A percentile compares a stretch with the other conserved stretches of the same genome.
Evolutionary conservation across 2,329 filamentous ascomycete genomes (phyloP).

Genomic region (Atkinsonella texensis): DNA sequence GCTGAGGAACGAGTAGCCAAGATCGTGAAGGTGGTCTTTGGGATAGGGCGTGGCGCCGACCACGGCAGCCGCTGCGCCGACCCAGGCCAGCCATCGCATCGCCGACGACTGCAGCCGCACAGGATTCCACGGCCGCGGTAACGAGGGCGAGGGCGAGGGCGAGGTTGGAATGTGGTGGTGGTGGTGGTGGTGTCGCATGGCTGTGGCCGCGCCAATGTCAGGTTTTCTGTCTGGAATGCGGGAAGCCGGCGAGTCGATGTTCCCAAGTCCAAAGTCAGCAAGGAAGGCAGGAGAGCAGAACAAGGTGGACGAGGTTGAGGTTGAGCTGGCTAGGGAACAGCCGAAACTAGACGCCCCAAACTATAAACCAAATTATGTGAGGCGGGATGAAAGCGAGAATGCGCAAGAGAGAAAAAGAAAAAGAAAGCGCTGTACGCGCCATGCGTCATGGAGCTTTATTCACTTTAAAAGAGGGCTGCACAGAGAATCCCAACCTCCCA

Average conservation of each 20-base stretch:
- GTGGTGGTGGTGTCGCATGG: not conserved
- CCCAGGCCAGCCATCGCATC: slow-evolving; percentile 20
- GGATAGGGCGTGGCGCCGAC: slow-evolving; percentile 35
- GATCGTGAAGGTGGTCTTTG: slow-evolving; percentile 34
- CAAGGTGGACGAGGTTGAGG: not conserved
- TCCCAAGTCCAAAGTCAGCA: no score
- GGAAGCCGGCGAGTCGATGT: not conserved
- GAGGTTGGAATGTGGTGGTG: not conserved
- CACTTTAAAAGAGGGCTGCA: slow-evolving; percentile 5
- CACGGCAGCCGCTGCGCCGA: slow-evolving; percentile 19
- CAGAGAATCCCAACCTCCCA: slow-evolving; percentile 21
- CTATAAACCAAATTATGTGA: not conserved
- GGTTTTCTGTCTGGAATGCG: slow-evolving; percentile 4
- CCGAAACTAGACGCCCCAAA: not conserved
- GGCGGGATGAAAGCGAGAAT: not conserved
- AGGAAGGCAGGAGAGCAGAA: not conserved
- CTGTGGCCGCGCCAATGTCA: not conserved
- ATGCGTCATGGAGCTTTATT: slow-evolving; percentile 2
- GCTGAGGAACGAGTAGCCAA: slow-evolving; percentile 38
- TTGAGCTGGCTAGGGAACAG: not conserved
- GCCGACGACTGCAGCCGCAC: no score
- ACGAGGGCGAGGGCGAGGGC: slow-evolving; percentile 6
- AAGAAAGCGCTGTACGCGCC: not conserved
- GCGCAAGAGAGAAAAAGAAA: not conserved
- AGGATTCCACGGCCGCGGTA: not conserved